Evolutionary conservation across 2,329 filamentous ascomycete genomes (phyloP).

Genomic region (Aspergillus pseudonomiae): DNA sequence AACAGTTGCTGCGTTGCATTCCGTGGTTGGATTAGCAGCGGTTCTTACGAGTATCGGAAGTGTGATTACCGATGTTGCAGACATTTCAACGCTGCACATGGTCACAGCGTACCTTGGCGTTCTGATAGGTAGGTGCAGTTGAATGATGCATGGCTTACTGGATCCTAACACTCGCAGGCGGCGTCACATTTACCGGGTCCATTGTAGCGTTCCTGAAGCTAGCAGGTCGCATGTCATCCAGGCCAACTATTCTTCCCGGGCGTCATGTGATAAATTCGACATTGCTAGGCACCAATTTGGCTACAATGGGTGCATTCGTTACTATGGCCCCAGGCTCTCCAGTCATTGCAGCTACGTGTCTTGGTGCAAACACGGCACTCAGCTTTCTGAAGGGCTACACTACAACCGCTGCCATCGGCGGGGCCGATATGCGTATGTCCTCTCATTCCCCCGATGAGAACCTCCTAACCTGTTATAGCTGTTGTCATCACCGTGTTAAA

Average conservation of each 20-base stretch:
- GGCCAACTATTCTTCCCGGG: conserved; percentile 71
- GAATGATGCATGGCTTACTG: background rate
- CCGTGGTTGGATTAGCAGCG: conserved; percentile 84
- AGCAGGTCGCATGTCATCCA: conserved; percentile 78
- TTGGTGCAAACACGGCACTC: conserved; percentile 74
- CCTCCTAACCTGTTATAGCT: conserved; percentile 45
- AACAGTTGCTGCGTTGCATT: conserved; percentile 86
- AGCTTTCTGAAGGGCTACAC: conserved; percentile 87
- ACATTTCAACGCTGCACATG: conserved; percentile 77
- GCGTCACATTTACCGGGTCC: conserved; percentile 88
- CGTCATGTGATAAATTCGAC: conserved; percentile 75
- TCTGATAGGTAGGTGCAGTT: conserved; percentile 63
- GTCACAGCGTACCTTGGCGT: conserved; percentile 86
- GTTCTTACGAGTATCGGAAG: conserved; percentile 87
- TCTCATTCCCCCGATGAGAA: conserved; percentile 8
- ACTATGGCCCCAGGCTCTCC: conserved; percentile 80
- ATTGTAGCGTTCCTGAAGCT: conserved; percentile 90
- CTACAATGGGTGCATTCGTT: conserved; percentile 82
- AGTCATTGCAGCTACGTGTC: conserved; percentile 74
- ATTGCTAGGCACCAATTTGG: conserved; percentile 74
- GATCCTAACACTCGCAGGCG: conserved; percentile 44
- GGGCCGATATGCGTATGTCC: conserved; percentile 78
- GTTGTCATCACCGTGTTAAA: conserved; percentile 90
- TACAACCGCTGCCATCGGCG: conserved; percentile 84
- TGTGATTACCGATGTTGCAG: conserved; percentile 72